A percentile compares a stretch with the other conserved stretches of the same genome.
phyloP scores from a whole-genome alignment of 2,329 filamentous ascomycete genomes.

The Ophiostoma piceae region DNA sequence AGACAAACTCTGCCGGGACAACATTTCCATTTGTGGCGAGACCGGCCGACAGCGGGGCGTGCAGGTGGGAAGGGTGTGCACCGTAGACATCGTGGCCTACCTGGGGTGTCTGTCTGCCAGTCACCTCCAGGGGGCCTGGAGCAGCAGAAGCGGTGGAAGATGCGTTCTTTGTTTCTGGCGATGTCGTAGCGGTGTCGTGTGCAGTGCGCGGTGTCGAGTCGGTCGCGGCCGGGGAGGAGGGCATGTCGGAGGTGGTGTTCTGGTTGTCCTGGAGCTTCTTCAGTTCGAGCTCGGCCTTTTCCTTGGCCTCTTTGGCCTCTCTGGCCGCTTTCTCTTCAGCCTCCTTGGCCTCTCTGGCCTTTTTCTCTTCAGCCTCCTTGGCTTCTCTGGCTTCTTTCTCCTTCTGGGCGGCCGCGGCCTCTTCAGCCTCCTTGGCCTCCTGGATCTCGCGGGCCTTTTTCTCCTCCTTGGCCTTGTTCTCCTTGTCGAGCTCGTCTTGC shows the following conservation, averaged over 20 bases:
- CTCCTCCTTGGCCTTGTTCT: constrained; percentile 11
- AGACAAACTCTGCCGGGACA: constrained; percentile 18
- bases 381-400: constrained; percentile 8
- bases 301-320: constrained; percentile 12
- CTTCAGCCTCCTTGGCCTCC: constrained; percentile 7
- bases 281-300: not conserved
- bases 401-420: not conserved
- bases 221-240: not conserved
- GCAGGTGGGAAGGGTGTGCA: not conserved
- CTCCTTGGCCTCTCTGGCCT: not conserved
- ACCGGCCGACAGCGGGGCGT: not conserved
- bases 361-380: constrained; percentile 1
- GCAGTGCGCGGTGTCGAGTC: constrained; percentile 16
- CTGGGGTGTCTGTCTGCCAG: constrained; percentile 1
- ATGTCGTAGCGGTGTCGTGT: constrained; percentile 13
- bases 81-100: not conserved
- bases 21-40: constrained; percentile 14
- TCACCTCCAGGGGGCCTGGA: not conserved
- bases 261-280: not conserved
- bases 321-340: not conserved
- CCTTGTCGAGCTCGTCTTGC: constrained; percentile 15
- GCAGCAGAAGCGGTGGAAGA: not conserved
- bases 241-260: constrained; percentile 7
- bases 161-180: constrained; percentile 15
- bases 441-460: not conserved